phyloP scores from a whole-genome alignment of 306 rosid genomes.

The Vicia villosa region DNA sequence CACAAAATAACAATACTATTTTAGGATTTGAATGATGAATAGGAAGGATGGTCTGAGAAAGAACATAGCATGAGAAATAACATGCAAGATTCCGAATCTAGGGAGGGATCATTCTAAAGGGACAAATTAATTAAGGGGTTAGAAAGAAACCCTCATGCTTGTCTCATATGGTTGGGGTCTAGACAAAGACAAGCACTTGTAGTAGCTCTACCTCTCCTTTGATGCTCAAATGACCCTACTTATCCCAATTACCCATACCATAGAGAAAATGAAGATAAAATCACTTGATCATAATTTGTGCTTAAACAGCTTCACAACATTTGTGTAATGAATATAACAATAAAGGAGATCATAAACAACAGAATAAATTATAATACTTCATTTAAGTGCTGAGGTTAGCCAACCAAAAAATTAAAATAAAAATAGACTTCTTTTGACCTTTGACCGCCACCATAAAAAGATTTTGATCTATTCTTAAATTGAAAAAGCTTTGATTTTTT shows the following conservation, averaged over 20 bases:
- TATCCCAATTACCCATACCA: neutral
- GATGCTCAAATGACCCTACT: constrained; percentile 2
- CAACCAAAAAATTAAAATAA: too few relatives aligned
- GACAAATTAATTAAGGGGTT: neutral
- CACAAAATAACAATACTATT: neutral
- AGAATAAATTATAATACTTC: too few relatives aligned
- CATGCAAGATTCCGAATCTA: constrained; percentile 38
- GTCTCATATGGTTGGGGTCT: neutral
- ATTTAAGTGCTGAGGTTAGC: too few relatives aligned
- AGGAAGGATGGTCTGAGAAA: neutral
- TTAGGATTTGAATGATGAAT: neutral
- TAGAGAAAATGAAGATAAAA: too few relatives aligned
- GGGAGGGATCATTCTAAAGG: constrained; percentile 19
- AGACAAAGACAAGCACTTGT: constrained; percentile 15
- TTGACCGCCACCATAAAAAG: too few relatives aligned
- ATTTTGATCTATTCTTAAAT: too few relatives aligned
- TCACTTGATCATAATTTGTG: too few relatives aligned
- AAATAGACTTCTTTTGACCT: too few relatives aligned
- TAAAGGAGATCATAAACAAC: too few relatives aligned
- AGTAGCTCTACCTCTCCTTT: neutral
- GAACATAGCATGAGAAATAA: neutral
- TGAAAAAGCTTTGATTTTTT: too few relatives aligned
- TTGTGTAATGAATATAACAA: too few relatives aligned
- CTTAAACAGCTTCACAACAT: too few relatives aligned
- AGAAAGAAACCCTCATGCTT: constrained; percentile 22